Conservation (phyloP, 2,329 filamentous ascomycete genomes). For the Epicoccum sorghinum region DNA sequence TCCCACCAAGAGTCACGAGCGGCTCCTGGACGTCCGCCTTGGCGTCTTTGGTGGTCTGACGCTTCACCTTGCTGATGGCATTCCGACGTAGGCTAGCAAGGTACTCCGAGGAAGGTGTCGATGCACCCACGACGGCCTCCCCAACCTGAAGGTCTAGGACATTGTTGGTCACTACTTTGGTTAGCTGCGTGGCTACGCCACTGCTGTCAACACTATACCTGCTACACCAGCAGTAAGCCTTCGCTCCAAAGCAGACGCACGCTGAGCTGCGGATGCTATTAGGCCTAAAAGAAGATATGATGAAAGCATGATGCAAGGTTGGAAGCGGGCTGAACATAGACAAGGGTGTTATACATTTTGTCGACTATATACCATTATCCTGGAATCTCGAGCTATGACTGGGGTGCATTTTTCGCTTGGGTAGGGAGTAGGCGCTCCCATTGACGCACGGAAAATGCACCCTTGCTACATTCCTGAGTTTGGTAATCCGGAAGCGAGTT, state of each 20-base stretch:
- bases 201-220: background rate
- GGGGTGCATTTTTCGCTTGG: constrained; percentile 7
- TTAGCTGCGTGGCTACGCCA: background rate
- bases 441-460: constrained; percentile 7
- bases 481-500: constrained; percentile 1
- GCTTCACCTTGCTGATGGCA: constrained; percentile 6
- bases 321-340: background rate
- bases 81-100: constrained; percentile 10
- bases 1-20: constrained; percentile 32
- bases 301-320: constrained; percentile 1
- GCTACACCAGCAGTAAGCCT: background rate
- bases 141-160: constrained; percentile 11
- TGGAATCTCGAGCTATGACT: background rate
- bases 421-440: background rate
- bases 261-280: background rate
- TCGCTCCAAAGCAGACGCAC: background rate
- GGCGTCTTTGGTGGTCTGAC: constrained; percentile 4
- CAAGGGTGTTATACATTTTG: constrained; percentile 1
- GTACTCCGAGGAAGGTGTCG: constrained; percentile 8
- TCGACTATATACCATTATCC: constrained; percentile 6
- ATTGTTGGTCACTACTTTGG: constrained; percentile 1
- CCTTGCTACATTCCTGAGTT: constrained; percentile 23
- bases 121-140: background rate
- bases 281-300: background rate
- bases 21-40: constrained; percentile 21